Conservation (phyloP, 1,284 basidiomycete species). For the Leccinum griseonigrum region DNA sequence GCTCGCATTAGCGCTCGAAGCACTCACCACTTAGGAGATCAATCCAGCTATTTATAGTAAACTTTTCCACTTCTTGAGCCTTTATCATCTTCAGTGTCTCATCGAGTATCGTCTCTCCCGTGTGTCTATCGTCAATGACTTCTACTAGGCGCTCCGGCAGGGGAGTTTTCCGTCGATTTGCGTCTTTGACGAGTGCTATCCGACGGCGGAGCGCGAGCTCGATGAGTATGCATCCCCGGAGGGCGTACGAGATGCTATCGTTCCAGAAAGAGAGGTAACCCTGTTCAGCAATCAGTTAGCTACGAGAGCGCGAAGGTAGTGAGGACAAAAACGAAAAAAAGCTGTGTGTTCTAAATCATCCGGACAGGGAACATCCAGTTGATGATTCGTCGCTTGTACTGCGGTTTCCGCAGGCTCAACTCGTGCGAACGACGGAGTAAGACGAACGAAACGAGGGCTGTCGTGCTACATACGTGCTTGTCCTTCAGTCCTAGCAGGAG, state of each 20-base stretch:
- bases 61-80: slow-evolving; percentile 65
- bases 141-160: slow-evolving; percentile 85
- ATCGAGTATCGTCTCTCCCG: slow-evolving; percentile 93
- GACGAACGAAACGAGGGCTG: not conserved
- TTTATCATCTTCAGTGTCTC: slow-evolving; percentile 97
- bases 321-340: not conserved
- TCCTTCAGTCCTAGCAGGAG: slow-evolving; percentile 89
- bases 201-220: slow-evolving; percentile 89
- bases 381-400: slow-evolving; percentile 15
- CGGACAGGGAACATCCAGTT: not conserved
- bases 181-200: slow-evolving; percentile 86
- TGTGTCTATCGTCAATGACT: slow-evolving; percentile 87
- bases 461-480: slow-evolving; percentile 62
- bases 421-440: slow-evolving; percentile 2
- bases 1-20: not conserved
- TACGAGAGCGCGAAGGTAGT: slow-evolving; percentile 25
- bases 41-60: slow-evolving; percentile 91
- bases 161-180: slow-evolving; percentile 72
- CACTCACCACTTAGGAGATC: slow-evolving; percentile 83
- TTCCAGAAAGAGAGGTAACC: slow-evolving; percentile 97
- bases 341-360: slow-evolving; percentile 5
- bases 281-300: slow-evolving; percentile 41
- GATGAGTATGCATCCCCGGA: slow-evolving; percentile 92
- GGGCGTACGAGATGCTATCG: slow-evolving; percentile 96
- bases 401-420: slow-evolving; percentile 16